Evolutionary conservation across 805 yeast species (phyloP), one percentile per base, ranked within the genome.

Genomic region (Pichia rugopelliculosa): DNA sequence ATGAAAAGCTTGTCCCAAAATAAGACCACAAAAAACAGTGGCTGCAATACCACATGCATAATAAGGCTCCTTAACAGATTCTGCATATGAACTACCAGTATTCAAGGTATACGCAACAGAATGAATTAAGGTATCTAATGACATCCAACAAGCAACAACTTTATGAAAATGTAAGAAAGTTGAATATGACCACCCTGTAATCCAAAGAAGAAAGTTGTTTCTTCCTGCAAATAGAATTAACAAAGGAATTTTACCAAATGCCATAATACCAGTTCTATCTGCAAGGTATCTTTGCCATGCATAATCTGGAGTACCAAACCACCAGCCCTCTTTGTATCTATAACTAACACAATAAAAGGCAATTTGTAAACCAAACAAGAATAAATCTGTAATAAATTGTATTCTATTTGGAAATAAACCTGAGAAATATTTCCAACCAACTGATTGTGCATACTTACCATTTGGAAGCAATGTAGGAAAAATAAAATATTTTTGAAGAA

Each of bases 141-240:
- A 58, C 60, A 73, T 68, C 5, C 72, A 69, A 56, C 85, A 71
- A 1, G 86, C 81, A 42, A 75, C 61, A 81, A 87, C 77, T 60
- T 75, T 82, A 63, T 87, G 96, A 57, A 76, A 77, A 27, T 72
- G 70, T 56, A 80, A 56, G 53, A 73, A 74, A 30, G 72, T 61
- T 3, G 73, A 53, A 47, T 66, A 70, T 9, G 62, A 56, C 69
- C 75, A 69, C 0, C 77, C 74, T 8, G 77, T 68, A 22, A 73
- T 24, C 61, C 65, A 73, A 42, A 61, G 62, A 46, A 72, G 58
- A 37, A 74, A 59, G 56, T 71, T 73, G 53, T 73, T 74, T 52
- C 77, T 62, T 37, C 79, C 79, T 6, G 75, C 70, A 57, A 75
- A 74, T 37, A 75, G 60, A n/a, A 75, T 59, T 38, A 71, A 51